phyloP scores from a whole-genome alignment of 306 rosid species.

The Dryas drummondii region DNA sequence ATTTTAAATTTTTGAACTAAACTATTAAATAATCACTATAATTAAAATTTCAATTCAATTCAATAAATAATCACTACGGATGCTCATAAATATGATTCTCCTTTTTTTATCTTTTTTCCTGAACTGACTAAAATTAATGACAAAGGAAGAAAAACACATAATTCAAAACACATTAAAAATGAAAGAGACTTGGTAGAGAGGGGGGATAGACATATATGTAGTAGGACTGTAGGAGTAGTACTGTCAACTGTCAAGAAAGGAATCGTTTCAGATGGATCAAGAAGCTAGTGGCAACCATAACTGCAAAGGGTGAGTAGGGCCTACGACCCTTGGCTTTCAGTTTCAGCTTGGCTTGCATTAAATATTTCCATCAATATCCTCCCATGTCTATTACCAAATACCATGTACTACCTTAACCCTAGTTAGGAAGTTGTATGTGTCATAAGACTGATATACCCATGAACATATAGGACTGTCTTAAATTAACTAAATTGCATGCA shows the following conservation, averaged over 20 bases:
- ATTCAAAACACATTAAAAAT: constrained; percentile 9
- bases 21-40: too few species aligned
- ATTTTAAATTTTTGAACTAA: too few species aligned
- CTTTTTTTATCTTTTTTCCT: too few species aligned
- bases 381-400: constrained; percentile 17
- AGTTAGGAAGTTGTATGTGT: background rate
- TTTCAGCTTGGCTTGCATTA: constrained; percentile 23
- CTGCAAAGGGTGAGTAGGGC: constrained; percentile 30
- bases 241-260: constrained; percentile 29
- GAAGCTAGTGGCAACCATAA: constrained; percentile 28
- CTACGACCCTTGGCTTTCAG: constrained; percentile 23
- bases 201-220: background rate
- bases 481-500: too few species aligned
- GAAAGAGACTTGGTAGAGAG: constrained; percentile 32
- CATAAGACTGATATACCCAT: too few species aligned
- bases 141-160: background rate
- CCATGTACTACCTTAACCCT: background rate
- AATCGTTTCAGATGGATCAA: constrained; percentile 15
- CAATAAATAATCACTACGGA: too few species aligned
- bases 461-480: too few species aligned
- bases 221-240: too few species aligned
- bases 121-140: background rate
- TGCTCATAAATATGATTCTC: too few species aligned
- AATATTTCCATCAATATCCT: constrained; percentile 8
- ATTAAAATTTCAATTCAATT: too few species aligned